Percentiles rank a stretch among this genome's conserved stretches.
phyloP scores from a whole-genome alignment of 371 early-diverging fungal genomes.

The Actinomucor elegans region DNA sequence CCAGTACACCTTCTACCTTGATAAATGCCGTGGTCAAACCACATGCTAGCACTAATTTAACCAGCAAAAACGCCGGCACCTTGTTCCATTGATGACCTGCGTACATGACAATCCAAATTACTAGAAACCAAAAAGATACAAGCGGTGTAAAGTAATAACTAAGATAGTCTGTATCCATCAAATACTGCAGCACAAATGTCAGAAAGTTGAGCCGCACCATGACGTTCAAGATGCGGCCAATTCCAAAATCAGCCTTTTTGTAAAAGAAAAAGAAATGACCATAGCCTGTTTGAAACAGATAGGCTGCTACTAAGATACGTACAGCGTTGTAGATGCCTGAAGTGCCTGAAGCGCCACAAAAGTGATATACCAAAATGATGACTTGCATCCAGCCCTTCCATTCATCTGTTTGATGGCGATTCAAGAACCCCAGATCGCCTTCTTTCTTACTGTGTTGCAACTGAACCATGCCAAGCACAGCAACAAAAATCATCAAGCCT shows the following conservation, averaged over 20 bases:
- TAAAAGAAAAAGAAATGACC: conserved; percentile 74
- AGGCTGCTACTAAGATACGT: conserved; percentile 72
- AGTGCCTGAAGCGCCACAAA: conserved; percentile 62
- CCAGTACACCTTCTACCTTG: conserved; percentile 42
- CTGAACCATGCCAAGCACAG: conserved; percentile 46
- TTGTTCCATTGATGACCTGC: conserved; percentile 48
- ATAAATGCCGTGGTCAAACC: conserved; percentile 40
- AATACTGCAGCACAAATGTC: conserved; percentile 62
- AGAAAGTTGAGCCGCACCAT: conserved; percentile 72
- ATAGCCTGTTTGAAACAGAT: conserved; percentile 81
- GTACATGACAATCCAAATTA: conserved; percentile 71
- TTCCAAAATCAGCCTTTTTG: conserved; percentile 68
- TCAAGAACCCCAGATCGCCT: conserved; percentile 58
- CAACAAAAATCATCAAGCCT: conserved; percentile 31
- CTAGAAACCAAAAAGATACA: conserved; percentile 71
- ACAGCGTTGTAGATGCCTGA: conserved; percentile 70
- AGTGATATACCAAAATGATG: conserved; percentile 72
- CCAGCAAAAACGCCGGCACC: conserved; percentile 39
- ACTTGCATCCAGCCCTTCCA: conserved; percentile 92
- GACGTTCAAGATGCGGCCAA: conserved; percentile 57
- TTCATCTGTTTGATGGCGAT: conserved; percentile 77
- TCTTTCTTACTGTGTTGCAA: conserved; percentile 24
- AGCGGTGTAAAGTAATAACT: conserved; percentile 82
- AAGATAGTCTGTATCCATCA: conserved; percentile 69
- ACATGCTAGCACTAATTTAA: conserved; percentile 50